Percentiles rank a stretch among this genome's conserved stretches.
Evolutionary conservation across 164 flowering plant species (phyloP).

Genomic region (Vitis vinifera): ASM3070453v1 NC_081811.1:20339501-20340000

Average conservation of each 20-base stretch:
- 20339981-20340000: too few relatives aligned
- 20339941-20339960: too few relatives aligned
- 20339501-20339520: too few relatives aligned
- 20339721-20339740: conserved; percentile 28
- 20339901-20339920: too few relatives aligned
- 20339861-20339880: conserved; percentile 16
- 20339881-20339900: not conserved
- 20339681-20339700: conserved; percentile 30
- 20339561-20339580: not conserved
- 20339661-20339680: conserved; percentile 30
- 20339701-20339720: conserved; percentile 32
- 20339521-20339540: not conserved
- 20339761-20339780: not conserved
- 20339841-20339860: conserved; percentile 32
- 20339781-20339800: not conserved
- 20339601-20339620: not conserved
- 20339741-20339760: not conserved
- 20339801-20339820: conserved; percentile 25
- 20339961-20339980: too few relatives aligned
- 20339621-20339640: not conserved
- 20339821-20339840: conserved; percentile 30
- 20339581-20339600: too few relatives aligned
- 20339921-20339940: too few relatives aligned
- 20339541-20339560: not conserved
- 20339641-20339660: conserved; percentile 17